phyloP scores from a whole-genome alignment of 176 grass and related monocot genomes.

The Puccinellia tenuiflora region DNA sequence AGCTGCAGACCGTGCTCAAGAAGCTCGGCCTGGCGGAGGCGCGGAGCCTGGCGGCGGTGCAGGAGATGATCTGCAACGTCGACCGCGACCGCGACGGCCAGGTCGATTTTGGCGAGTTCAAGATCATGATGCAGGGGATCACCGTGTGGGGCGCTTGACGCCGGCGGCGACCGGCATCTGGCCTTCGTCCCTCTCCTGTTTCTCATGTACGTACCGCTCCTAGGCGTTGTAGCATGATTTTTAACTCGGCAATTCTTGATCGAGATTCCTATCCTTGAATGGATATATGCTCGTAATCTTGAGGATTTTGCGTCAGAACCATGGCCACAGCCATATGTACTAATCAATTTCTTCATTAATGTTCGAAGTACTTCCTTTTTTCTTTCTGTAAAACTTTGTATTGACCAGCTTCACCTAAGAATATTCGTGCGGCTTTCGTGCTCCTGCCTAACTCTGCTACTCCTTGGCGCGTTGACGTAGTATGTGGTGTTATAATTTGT shows the following conservation, averaged over 20 bases:
- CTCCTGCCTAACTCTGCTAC: background rate
- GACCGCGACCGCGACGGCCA: conserved; percentile 70
- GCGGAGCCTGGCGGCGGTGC: conserved; percentile 51
- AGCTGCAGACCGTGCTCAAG: conserved; percentile 83
- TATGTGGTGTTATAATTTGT: background rate
- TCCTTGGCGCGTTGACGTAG: background rate
- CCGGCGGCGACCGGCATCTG: background rate
- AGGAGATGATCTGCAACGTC: conserved; percentile 93
- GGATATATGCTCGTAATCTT: conserved; percentile 12
- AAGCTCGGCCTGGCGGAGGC: conserved; percentile 87
- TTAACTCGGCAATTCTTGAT: conserved; percentile 2
- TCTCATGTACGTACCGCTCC: conserved; percentile 34
- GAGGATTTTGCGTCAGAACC: background rate
- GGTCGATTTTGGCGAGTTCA: conserved; percentile 95
- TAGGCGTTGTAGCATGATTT: background rate
- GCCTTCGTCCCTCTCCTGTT: background rate
- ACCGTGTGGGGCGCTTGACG: conserved; percentile 54
- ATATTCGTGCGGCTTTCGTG: conserved; percentile 1
- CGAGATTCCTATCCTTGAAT: conserved; percentile 14
- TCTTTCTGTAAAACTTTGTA: conserved; percentile 12
- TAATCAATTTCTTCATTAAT: background rate
- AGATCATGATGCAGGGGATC: conserved; percentile 92
- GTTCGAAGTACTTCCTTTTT: background rate
- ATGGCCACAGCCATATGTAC: background rate
- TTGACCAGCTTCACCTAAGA: conserved; percentile 17